A percentile compares a stretch with the other conserved stretches of the same genome.
Conservation (phyloP, 768 basidiomycete species). For the Leccinum obscurum region DNA sequence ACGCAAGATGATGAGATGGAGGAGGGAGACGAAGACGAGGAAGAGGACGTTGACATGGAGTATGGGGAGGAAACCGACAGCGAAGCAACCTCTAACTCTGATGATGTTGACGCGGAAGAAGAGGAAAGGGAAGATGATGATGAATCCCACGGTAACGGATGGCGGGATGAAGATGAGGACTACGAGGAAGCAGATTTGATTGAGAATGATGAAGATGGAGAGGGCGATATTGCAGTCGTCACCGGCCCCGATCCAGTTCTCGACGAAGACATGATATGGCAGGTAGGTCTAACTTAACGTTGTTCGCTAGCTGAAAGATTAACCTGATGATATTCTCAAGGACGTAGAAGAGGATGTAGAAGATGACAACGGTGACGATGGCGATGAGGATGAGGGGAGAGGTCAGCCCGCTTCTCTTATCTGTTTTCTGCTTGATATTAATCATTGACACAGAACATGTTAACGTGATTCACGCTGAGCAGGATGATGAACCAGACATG, state of each 20-base stretch:
- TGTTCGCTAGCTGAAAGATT: slow-evolving; percentile 7
- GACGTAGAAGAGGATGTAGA: slow-evolving; percentile 57
- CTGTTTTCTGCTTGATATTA: slow-evolving; percentile 5
- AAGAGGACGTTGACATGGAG: slow-evolving; percentile 86
- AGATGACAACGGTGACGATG: slow-evolving; percentile 64
- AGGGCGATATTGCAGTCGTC: slow-evolving; percentile 48
- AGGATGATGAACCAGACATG: slow-evolving; percentile 60
- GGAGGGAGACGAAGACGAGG: slow-evolving; percentile 77
- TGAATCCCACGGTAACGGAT: slow-evolving; percentile 45
- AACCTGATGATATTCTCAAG: slow-evolving; percentile 30
- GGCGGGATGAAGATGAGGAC: slow-evolving; percentile 55
- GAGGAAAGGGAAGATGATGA: slow-evolving; percentile 62
- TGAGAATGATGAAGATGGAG: slow-evolving; percentile 61
- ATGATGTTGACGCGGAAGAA: slow-evolving; percentile 66
- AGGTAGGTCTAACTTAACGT: slow-evolving; percentile 39
- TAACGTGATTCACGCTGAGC: slow-evolving; percentile 61
- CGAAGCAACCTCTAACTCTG: slow-evolving; percentile 76
- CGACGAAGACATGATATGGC: slow-evolving; percentile 57
- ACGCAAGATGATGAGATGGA: slow-evolving; percentile 73
- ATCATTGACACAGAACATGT: slow-evolving; percentile 41
- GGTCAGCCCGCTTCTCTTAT: slow-evolving; percentile 12
- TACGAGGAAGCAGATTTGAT: slow-evolving; percentile 61
- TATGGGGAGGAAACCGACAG: slow-evolving; percentile 82
- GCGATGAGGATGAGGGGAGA: slow-evolving; percentile 37
- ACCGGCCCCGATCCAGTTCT: slow-evolving; percentile 50